These are phyloP conservation scores for Chrysanthemum lavandulifolium DNA, from an alignment of 129 eudicot genomes.

Conservation along the genomic window DNA sequence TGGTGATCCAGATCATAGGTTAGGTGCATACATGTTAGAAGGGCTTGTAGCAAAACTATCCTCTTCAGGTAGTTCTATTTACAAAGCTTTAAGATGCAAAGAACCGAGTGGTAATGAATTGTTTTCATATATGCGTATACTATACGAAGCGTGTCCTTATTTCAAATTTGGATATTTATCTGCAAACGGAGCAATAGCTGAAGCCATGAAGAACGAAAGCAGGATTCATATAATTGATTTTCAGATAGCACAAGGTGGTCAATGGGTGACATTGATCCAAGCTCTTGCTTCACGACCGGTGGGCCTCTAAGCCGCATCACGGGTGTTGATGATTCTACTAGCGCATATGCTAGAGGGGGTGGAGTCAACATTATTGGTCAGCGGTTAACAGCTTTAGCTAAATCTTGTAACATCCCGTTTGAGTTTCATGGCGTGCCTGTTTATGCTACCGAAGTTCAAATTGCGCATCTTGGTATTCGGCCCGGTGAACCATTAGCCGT, in stretches of 20 bases:
- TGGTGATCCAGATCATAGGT: slow-evolving; percentile 47
- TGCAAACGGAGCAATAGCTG: slow-evolving; percentile 64
- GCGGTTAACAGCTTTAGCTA: slow-evolving; percentile 39
- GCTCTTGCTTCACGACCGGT: slow-evolving; percentile 60
- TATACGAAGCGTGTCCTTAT: slow-evolving; percentile 54
- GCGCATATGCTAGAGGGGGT: slow-evolving; percentile 44
- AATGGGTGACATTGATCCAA: slow-evolving; percentile 55
- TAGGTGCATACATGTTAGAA: slow-evolving; percentile 69
- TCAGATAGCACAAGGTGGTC: slow-evolving; percentile 51
- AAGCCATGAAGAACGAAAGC: slow-evolving; percentile 56
- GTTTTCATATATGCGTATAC: slow-evolving; percentile 43
- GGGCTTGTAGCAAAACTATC: slow-evolving; percentile 54
- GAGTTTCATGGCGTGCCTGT: slow-evolving; percentile 43
- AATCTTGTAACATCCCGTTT: slow-evolving; percentile 49
- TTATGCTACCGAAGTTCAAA: slow-evolving; percentile 32
- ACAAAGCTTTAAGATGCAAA: slow-evolving; percentile 41
- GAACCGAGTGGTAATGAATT: slow-evolving; percentile 50
- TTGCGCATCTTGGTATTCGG: slow-evolving; percentile 27
- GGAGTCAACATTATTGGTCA: slow-evolving; percentile 47
- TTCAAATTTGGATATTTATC: slow-evolving; percentile 65
- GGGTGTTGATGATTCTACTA: slow-evolving; percentile 41
- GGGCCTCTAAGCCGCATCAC: slow-evolving; percentile 61
- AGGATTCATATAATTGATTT: slow-evolving; percentile 60
- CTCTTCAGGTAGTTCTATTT: slow-evolving; percentile 54
- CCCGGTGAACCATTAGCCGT: slow-evolving; percentile 58